These are phyloP conservation scores for Plasmodium inui DNA, from an alignment of 169 alveolate genomes.

Conservation along the genomic window DNA sequence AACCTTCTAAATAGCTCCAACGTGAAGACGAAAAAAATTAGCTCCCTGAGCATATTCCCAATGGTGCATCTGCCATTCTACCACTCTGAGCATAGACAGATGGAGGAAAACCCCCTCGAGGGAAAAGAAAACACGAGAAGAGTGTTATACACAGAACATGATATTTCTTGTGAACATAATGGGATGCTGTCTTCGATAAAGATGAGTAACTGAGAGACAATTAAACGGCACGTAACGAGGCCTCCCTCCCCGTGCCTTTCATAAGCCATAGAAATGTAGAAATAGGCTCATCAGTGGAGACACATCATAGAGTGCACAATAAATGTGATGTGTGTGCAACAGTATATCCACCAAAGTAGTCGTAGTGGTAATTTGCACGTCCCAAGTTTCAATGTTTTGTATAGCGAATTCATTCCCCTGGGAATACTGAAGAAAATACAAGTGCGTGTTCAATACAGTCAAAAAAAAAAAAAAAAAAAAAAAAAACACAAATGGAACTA, in stretches of 20 bases:
- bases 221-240: neutral
- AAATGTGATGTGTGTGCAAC: neutral
- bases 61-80: neutral
- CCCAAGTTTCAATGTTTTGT: neutral
- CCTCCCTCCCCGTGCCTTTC: neutral
- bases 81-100: neutral
- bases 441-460: neutral
- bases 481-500: neutral
- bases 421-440: neutral
- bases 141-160: neutral
- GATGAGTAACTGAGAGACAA: slow-evolving; percentile 17
- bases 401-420: neutral
- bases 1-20: slow-evolving; percentile 2
- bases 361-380: neutral
- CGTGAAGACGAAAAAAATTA: slow-evolving; percentile 23
- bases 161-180: neutral
- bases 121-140: slow-evolving; percentile 13
- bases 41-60: slow-evolving; percentile 12
- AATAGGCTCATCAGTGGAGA: neutral
- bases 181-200: neutral
- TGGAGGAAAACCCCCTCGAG: neutral
- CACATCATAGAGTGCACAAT: neutral
- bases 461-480: neutral
- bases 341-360: neutral
- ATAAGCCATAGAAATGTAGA: neutral